A percentile compares a stretch with the other conserved stretches of the same genome.
phyloP scores from a whole-genome alignment of 495 filamentous ascomycete species.

The Jackrogersella minutella region DNA sequence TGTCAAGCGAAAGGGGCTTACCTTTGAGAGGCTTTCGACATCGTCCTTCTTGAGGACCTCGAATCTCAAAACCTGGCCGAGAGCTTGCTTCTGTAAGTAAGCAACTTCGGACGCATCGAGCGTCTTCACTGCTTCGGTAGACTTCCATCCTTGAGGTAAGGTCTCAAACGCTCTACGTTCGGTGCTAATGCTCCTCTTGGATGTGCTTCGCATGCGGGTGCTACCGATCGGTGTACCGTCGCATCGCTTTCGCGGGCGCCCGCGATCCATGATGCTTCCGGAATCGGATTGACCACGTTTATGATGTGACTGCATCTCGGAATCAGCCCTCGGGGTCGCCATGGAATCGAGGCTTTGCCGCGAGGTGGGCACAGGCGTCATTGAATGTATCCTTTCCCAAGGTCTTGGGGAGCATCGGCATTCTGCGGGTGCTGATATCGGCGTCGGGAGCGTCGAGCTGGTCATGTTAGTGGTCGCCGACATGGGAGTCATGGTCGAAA shows the following conservation, averaged over 20 bases:
- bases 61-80: constrained; percentile 69
- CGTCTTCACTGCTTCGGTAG: constrained; percentile 57
- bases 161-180: constrained; percentile 62
- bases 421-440: constrained; percentile 55
- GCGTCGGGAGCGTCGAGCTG: constrained; percentile 54
- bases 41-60: constrained; percentile 72
- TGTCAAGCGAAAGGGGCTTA: constrained; percentile 43
- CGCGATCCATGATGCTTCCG: constrained; percentile 67
- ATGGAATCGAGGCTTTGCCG: constrained; percentile 40
- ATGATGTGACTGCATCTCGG: constrained; percentile 47
- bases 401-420: constrained; percentile 53
- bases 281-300: constrained; percentile 64
- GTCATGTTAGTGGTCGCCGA: constrained; percentile 46
- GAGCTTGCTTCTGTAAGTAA: constrained; percentile 66
- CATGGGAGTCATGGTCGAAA: constrained; percentile 50
- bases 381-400: constrained; percentile 50
- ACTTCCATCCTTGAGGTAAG: constrained; percentile 65
- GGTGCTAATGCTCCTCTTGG: constrained; percentile 52
- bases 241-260: constrained; percentile 61
- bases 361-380: constrained; percentile 31
- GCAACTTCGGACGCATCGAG: constrained; percentile 61
- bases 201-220: constrained; percentile 46
- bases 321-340: constrained; percentile 45
- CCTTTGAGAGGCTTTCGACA: constrained; percentile 69
- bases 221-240: constrained; percentile 47